These are phyloP conservation scores for Fraxinus americana DNA, from an alignment of 257 asterid genomes.

Conservation along the genomic window DNA sequence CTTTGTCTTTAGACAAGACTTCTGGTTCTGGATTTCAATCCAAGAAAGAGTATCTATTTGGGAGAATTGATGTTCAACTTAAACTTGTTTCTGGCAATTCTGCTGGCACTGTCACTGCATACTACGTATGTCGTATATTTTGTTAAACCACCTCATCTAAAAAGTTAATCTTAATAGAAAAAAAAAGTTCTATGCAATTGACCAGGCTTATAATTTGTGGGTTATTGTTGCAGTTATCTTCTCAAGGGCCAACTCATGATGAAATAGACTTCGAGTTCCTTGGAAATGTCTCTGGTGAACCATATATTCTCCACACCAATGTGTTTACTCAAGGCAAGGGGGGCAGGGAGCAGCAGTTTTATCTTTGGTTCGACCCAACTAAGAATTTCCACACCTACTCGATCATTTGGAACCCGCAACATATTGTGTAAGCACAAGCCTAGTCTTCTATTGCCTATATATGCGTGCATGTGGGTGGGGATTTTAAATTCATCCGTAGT, in stretches of 20 bases:
- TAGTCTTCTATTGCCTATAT: not conserved
- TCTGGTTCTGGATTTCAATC: conserved; percentile 71
- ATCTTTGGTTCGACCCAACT: conserved; percentile 90
- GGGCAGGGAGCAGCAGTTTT: conserved; percentile 76
- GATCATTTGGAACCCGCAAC: conserved; percentile 63
- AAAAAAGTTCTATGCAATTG: not conserved
- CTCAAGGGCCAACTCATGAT: conserved; percentile 77
- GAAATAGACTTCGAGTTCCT: conserved; percentile 88
- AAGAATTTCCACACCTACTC: conserved; percentile 80
- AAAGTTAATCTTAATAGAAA: too few species aligned
- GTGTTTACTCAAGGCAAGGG: conserved; percentile 75
- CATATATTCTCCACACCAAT: conserved; percentile 78
- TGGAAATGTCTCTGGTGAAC: conserved; percentile 69
- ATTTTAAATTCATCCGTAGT: not conserved
- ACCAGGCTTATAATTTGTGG: not conserved
- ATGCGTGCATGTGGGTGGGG: not conserved
- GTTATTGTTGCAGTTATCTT: conserved; percentile 61
- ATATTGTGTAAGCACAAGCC: conserved; percentile 56
- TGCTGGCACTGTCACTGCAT: conserved; percentile 74
- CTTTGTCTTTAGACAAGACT: conserved; percentile 53
- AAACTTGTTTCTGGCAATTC: conserved; percentile 71
- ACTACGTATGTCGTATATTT: conserved; percentile 42
- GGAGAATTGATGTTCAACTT: conserved; percentile 69
- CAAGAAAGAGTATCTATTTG: conserved; percentile 57
- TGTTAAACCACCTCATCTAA: not conserved